Evolutionary conservation across 2,329 filamentous ascomycete genomes (phyloP).

Genomic region (Myotisia sp.): DNA sequence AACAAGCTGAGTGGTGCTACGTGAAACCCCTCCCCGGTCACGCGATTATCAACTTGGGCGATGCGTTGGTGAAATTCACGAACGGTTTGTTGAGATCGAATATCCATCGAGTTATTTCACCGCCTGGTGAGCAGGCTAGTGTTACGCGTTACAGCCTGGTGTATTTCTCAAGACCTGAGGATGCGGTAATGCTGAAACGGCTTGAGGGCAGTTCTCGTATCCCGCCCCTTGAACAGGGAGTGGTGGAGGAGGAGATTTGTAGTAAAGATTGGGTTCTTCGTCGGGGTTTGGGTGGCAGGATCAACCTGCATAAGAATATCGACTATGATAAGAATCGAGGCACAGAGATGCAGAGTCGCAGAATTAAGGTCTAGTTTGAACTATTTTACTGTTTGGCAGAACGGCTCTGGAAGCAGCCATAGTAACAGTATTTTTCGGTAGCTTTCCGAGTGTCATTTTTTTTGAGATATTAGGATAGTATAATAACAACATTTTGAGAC

Average conservation of each 20-base stretch:
- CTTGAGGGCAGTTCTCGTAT: constrained; percentile 24
- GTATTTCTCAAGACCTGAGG: constrained; percentile 40
- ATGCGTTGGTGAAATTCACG: constrained; percentile 33
- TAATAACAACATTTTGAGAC: too few relatives aligned
- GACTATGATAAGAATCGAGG: constrained; percentile 22
- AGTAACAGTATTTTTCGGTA: too few relatives aligned
- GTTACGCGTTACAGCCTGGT: constrained; percentile 38
- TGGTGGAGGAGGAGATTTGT: constrained; percentile 24
- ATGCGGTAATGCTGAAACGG: constrained; percentile 32
- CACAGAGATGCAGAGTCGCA: constrained; percentile 23
- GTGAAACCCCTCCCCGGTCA: constrained; percentile 38
- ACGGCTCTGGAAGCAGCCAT: too few relatives aligned
- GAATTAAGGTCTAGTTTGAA: constrained; percentile 17
- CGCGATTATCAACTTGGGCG: constrained; percentile 32
- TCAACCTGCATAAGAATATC: constrained; percentile 17
- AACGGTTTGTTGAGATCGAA: constrained; percentile 28
- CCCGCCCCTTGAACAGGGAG: constrained; percentile 19
- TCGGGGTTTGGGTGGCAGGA: constrained; percentile 24
- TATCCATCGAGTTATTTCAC: constrained; percentile 37
- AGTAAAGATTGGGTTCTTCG: constrained; percentile 32
- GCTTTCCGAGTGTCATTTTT: too few relatives aligned
- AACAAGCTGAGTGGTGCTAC: constrained; percentile 36
- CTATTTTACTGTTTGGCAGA: too few relatives aligned
- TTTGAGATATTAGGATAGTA: too few relatives aligned
- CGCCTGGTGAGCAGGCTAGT: constrained; percentile 35